Evolutionary conservation across 2,329 filamentous ascomycete species (phyloP), one percentile per base, ranked within the genome.

Genomic region (Orbilia brochopaga): DNA sequence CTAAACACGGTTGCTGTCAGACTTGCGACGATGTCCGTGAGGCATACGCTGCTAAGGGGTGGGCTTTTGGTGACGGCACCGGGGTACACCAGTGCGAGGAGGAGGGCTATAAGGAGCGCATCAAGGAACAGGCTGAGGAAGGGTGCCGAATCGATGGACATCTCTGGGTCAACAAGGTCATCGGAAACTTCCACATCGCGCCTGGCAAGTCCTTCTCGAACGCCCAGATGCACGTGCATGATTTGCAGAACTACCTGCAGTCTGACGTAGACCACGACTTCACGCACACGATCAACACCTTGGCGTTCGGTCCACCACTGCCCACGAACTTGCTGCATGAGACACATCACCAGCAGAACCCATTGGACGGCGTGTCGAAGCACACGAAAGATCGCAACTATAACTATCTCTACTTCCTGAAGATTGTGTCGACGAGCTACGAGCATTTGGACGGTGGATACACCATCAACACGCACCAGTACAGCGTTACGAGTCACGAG

Each of bases 331-430:
- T 56, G 48, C 19, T 64, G 48, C 56, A 69, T 56, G 57, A 74
- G 55, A 51, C 54, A 46, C 59, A 63, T 44, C 56, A 53, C 90
- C 92, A 97, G 80, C 81, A 91, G 75, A 97, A 97, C 80, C 94
- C 94, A 2, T 86, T 99, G 2, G 95, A 99, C 78, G 84, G 85
- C 59, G 90, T 89, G 2, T 82, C 85, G 74, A 92, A 97, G 82
- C 81, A 84, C 58, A 95, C 91, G 1, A 82, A 85, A 37, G 92
- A 97, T 77, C 86, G 91, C 75, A 90, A 90, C 74, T 97, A 85
- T 84, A 99, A 97, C 83, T 99, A 88, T 80, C 96, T 97, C 91
- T 99, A 99, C 83, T 99, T 99, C 80, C 85, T 99, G 81, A 99
- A 99, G 84, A 94, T 99, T 65, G 94, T 99, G 32, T 91, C 90